Evolutionary conservation across 805 yeast species (phyloP).

Genomic region (Wickerhamomyces bisporus): DNA sequence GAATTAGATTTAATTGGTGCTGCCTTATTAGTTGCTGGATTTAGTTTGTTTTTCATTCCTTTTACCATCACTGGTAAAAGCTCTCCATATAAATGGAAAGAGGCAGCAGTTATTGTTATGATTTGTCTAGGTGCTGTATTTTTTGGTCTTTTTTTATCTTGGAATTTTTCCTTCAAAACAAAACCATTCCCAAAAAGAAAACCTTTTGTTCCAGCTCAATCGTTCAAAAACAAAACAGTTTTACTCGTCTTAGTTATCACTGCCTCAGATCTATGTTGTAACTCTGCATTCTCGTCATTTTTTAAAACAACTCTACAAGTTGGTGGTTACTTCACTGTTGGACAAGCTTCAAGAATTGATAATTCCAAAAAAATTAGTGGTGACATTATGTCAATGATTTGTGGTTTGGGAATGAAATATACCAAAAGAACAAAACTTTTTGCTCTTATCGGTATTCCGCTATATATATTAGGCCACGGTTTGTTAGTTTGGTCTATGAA

Average conservation of each 20-base stretch:
- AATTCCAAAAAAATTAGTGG: constrained; percentile 25
- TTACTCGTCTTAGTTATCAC: constrained; percentile 16
- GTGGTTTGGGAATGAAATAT: constrained; percentile 26
- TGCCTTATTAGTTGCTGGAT: constrained; percentile 16
- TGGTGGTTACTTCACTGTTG: constrained; percentile 25
- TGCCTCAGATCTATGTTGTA: constrained; percentile 23
- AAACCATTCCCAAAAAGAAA: constrained; percentile 11
- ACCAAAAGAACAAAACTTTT: constrained; percentile 24
- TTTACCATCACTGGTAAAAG: constrained; percentile 24
- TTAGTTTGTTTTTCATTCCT: constrained; percentile 24
- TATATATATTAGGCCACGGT: constrained; percentile 23
- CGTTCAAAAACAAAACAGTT: constrained; percentile 18
- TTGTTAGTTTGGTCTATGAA: constrained; percentile 22
- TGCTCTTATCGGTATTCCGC: constrained; percentile 20
- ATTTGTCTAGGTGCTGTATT: constrained; percentile 23
- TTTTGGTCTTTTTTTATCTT: constrained; percentile 13
- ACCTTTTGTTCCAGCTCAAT: constrained; percentile 24
- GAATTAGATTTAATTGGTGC: constrained; percentile 24
- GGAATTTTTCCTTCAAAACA: constrained; percentile 19
- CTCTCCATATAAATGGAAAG: constrained; percentile 20
- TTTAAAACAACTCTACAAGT: constrained; percentile 26
- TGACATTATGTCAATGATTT: constrained; percentile 23
- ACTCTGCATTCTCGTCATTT: constrained; percentile 23
- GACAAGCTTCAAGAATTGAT: constrained; percentile 27
- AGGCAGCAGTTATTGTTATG: constrained; percentile 21